A percentile compares a stretch with the other conserved stretches of the same genome.
Conservation (phyloP, 2,329 filamentous ascomycete genomes). For the Gyromitra esculenta region DNA sequence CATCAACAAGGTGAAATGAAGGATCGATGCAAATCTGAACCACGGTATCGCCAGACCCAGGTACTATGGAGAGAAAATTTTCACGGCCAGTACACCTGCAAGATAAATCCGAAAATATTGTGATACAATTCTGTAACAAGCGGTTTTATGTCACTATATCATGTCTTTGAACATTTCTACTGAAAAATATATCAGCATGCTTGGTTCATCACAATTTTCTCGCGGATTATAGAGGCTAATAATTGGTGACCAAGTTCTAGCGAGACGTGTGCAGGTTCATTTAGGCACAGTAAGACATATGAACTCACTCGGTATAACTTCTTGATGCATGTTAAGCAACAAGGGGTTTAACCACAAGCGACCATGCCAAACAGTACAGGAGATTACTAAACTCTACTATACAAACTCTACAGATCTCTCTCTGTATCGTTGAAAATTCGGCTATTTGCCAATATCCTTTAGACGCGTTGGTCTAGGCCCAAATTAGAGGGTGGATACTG, state of each 20-base stretch:
- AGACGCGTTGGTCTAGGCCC: background rate
- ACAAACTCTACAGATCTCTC: background rate
- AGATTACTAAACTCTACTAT: background rate
- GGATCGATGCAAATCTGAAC: conserved; percentile 28
- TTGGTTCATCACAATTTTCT: conserved; percentile 15
- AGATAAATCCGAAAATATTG: conserved; percentile 6
- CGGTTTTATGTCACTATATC: conserved; percentile 25
- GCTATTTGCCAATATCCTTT: background rate
- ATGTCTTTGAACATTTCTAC: conserved; percentile 2
- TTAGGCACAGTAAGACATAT: conserved; percentile 20
- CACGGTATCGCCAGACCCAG: conserved; percentile 37
- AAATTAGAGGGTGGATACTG: background rate
- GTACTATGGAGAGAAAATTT: conserved; percentile 15
- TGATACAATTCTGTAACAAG: conserved; percentile 4
- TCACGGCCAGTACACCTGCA: conserved; percentile 10
- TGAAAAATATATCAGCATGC: background rate
- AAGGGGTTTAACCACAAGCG: conserved; percentile 5
- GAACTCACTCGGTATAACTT: conserved; percentile 30
- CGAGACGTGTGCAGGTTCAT: background rate
- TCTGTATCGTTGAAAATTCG: background rate
- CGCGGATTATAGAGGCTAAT: background rate
- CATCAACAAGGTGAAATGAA: conserved; percentile 36
- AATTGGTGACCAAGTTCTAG: background rate
- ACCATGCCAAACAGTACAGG: conserved; percentile 7
- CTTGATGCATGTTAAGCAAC: background rate